A percentile compares a stretch with the other conserved stretches of the same genome.
phyloP scores from a whole-genome alignment of 352 stramenopile species.

The Aphanomyces astaci region DNA sequence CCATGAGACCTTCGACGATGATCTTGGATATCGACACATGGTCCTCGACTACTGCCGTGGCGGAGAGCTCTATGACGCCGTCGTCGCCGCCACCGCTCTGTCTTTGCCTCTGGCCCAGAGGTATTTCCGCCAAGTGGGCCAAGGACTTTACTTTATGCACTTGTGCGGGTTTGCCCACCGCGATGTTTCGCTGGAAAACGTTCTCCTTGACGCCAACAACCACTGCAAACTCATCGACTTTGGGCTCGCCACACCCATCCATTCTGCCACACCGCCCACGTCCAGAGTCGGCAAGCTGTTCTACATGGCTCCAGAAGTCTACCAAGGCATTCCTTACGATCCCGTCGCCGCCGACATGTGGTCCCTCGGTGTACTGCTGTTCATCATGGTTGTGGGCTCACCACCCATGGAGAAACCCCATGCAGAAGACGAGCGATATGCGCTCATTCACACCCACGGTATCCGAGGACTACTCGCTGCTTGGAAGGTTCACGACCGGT shows the following conservation, averaged over 20 bases:
- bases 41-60: slow-evolving; percentile 63
- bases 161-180: slow-evolving; percentile 53
- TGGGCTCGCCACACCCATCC: slow-evolving; percentile 29
- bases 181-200: slow-evolving; percentile 89
- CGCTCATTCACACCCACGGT: slow-evolving; percentile 32
- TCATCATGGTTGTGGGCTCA: slow-evolving; percentile 50
- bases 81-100: slow-evolving; percentile 34
- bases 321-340: slow-evolving; percentile 33
- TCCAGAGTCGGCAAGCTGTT: slow-evolving; percentile 43
- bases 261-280: slow-evolving; percentile 34
- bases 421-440: slow-evolving; percentile 40
- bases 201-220: slow-evolving; percentile 76
- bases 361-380: slow-evolving; percentile 57
- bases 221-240: slow-evolving; percentile 35
- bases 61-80: slow-evolving; percentile 71
- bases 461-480: slow-evolving; percentile 31
- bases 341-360: slow-evolving; percentile 46
- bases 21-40: slow-evolving; percentile 71
- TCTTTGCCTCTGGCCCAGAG: slow-evolving; percentile 28
- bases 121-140: slow-evolving; percentile 45
- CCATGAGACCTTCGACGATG: slow-evolving; percentile 53
- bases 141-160: slow-evolving; percentile 45
- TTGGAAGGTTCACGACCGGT: slow-evolving; percentile 30
- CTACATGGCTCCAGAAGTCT: slow-evolving; percentile 57
- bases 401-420: slow-evolving; percentile 34